Percentiles rank a stretch among this genome's conserved stretches.
Evolutionary conservation across 305 asterid species (phyloP).

Genomic region (Coffea humblotiana): DNA sequence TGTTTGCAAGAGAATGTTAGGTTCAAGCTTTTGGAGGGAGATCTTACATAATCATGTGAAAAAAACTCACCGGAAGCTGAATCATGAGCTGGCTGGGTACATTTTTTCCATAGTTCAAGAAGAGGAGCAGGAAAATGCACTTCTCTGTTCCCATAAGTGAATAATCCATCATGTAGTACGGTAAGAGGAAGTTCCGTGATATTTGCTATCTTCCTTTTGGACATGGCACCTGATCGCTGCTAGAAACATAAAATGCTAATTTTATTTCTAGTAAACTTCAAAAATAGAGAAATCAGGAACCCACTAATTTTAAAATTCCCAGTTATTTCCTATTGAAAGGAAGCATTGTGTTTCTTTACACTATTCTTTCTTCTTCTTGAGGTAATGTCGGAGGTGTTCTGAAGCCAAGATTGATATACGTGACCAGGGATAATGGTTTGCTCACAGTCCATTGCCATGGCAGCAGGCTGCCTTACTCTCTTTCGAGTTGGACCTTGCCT

Average conservation of each 20-base stretch:
- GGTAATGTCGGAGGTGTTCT: constrained; percentile 52
- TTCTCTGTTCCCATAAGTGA: constrained; percentile 35
- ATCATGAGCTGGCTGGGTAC: constrained; percentile 61
- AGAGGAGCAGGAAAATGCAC: constrained; percentile 70
- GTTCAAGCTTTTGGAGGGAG: constrained; percentile 9
- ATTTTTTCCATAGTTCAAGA: constrained; percentile 59
- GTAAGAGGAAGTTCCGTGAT: constrained; percentile 75
- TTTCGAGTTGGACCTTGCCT: constrained; percentile 42
- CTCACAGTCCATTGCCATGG: constrained; percentile 55
- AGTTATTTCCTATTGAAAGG: neutral
- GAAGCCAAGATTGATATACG: constrained; percentile 83
- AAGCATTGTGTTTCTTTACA: constrained; percentile 25
- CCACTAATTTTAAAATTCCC: neutral
- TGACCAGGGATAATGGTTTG: constrained; percentile 76
- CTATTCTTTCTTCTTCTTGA: constrained; percentile 54
- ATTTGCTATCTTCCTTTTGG: constrained; percentile 51
- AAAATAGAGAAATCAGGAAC: neutral
- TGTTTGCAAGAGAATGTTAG: constrained; percentile 30
- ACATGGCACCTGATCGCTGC: constrained; percentile 43
- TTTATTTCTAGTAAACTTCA: neutral
- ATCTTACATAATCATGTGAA: neutral
- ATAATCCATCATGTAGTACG: constrained; percentile 54
- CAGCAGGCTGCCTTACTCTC: constrained; percentile 48
- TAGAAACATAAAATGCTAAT: constrained; percentile 20
- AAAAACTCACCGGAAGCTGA: constrained; percentile 67